Percentiles rank a stretch among this genome's conserved stretches.
Conservation (phyloP, 139 green algal species). For the Closterium sp. region DNA sequence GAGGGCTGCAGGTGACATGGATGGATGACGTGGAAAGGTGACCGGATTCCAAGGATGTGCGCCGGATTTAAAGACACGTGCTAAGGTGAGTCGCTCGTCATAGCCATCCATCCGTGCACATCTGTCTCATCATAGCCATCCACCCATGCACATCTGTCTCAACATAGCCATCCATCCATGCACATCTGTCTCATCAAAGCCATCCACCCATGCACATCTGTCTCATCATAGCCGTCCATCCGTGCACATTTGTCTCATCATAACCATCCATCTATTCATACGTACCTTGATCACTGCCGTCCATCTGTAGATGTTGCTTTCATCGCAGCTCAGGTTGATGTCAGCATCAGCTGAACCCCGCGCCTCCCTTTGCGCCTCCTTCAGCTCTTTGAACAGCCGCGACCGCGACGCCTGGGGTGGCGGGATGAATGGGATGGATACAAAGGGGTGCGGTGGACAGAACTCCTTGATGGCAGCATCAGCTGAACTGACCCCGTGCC, state of each 20-base stretch:
- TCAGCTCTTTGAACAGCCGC: constrained; percentile 47
- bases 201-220: too few relatives aligned
- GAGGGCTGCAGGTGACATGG: not conserved
- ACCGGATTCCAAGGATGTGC: too few relatives aligned
- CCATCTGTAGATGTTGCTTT: constrained; percentile 5
- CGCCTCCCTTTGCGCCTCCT: constrained; percentile 36
- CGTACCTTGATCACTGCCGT: not conserved
- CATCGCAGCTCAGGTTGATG: constrained; percentile 7
- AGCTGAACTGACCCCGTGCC: not conserved
- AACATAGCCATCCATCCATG: too few relatives aligned
- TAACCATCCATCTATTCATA: too few relatives aligned
- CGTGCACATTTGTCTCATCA: too few relatives aligned
- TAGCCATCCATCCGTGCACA: too few relatives aligned
- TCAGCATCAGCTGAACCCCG: constrained; percentile 1
- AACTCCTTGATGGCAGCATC: constrained; percentile 19
- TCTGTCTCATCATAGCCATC: too few relatives aligned
- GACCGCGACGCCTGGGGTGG: constrained; percentile 31
- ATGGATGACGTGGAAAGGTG: too few relatives aligned
- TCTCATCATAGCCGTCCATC: not conserved
- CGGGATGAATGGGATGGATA: not conserved
- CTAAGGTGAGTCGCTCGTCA: too few relatives aligned
- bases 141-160: too few relatives aligned
- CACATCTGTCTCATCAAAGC: too few relatives aligned
- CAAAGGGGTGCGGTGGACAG: not conserved
- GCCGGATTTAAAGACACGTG: too few relatives aligned